Base-by-base conservation (phyloP, 2,329 filamentous ascomycete genomes). In the Aspergillus hortae region DNA sequence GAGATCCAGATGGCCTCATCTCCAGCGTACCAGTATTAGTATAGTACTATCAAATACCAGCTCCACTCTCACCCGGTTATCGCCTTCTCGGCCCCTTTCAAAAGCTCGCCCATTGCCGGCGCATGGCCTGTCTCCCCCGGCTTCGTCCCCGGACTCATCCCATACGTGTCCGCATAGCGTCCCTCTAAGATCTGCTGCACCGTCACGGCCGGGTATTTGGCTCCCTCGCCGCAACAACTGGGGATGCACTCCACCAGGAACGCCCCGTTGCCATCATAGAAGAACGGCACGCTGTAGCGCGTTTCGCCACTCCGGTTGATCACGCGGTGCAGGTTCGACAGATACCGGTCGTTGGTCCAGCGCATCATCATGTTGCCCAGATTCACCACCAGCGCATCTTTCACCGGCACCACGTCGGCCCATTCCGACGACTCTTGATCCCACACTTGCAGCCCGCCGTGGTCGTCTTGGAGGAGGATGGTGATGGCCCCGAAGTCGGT, bases 401-500 rank as follows among this genome's bases (percentile, higher is more conserved):
- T 38, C 2, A 58, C 44, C 3, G 65, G 64, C 5, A 52, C 53
- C 3, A 64, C 61, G 47, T 63, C 62, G 2, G 59, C 60, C 64
- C 64, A 68, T 33, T 56, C 47, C 7, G 46, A 44, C 9, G 52
- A 53, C 19, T 43, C 44, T 11, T 61, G 54, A 47, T 65, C 55
- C 61, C 60, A 62, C 1, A 67, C 63, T 30, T 69, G 60, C 3
- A 69, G 49, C 1, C 66, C 65, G 10, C 62, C 62, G 2, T 55
- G 57, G 10, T 53, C 44, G 45, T 67, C 65, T 42, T 68, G 65
- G 2, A 68, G 56, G 5, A 69, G 62, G 7, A 70, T 60, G 3
- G 65, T 69, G 23, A 68, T 60, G n/a, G 66, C 66, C 0, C 64
- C 65, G 19, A 68, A 69, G 49, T 69, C 65, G 1, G 61, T 65